Evolutionary conservation across 1,284 basidiomycete species (phyloP), one percentile per base, ranked within the genome.

Genomic region (Nidula niveotomentosa): DNA sequence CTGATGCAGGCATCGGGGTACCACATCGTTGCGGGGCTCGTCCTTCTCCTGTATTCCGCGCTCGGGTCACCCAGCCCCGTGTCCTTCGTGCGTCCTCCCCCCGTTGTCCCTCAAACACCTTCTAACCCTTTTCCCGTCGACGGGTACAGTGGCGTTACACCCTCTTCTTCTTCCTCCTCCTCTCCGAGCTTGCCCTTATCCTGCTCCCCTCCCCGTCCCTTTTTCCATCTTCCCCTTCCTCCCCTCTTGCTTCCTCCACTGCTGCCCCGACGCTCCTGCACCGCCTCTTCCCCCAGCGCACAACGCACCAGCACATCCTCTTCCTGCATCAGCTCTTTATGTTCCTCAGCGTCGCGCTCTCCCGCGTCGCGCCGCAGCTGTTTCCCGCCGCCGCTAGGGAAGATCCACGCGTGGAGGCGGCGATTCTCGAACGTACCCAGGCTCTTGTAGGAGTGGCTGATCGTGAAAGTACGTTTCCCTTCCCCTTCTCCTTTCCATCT

Each of bases 241-340:
- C 70, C 54, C 64, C 64, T 47, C 58, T 56, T 10, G 53, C 59
- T 13, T 56, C 64, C 1, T 48, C 58, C 39, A 37, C 51, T 46
- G 58, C 55, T 41, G 55, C 62, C 51, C 52, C 58, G 33, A 63
- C 58, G 17, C 67, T 84, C 35, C 70, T 90, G 2, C 70, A 78
- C 48, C 56, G 69, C 4, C 48, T 88, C 23, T 85, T 91, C 69
- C 90, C 89, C 0, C 73, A 75, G 9, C 81, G 85, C 10, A 83
- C 88, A 0, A 77, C 83, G 1, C 86, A 85, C 66, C 90, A 94
- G 61, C 85, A 93, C 64, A 78, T 91, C 58, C 69, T 80, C 17
- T 81, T 93, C 66, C 74, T 93, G n/a, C 92, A 91, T 62, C 83
- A 90, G 59, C 63, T 91, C 30, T 93, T 90, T 66, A 71, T 91